phyloP scores from a whole-genome alignment of 305 asterid species.

The Salvia sclarea region DNA sequence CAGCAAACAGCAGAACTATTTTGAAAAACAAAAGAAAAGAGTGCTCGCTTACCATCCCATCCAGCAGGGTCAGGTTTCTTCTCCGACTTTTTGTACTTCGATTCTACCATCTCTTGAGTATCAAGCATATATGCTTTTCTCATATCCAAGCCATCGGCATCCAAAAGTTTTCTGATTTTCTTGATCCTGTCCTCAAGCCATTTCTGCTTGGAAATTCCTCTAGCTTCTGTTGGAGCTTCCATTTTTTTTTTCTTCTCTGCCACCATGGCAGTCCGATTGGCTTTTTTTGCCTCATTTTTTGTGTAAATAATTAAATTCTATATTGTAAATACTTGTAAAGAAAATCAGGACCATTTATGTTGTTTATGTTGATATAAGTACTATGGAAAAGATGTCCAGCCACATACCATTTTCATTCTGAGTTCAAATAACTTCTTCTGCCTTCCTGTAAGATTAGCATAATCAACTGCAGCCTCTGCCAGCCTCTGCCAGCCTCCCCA shows the following conservation, averaged over 20 bases:
- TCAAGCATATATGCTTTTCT: conserved; percentile 87
- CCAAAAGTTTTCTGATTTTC: conserved; percentile 83
- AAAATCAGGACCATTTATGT: not conserved
- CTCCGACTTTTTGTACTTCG: conserved; percentile 90
- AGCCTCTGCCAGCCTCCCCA: conserved; percentile 42
- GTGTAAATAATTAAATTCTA: conserved; percentile 17
- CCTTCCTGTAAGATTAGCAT: conserved; percentile 67
- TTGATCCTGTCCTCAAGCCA: conserved; percentile 95
- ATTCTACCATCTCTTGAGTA: conserved; percentile 74
- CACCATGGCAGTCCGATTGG: conserved; percentile 86
- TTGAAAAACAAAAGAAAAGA: not conserved
- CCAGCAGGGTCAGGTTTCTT: conserved; percentile 94
- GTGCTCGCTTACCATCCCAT: conserved; percentile 73
- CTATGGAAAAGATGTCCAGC: not conserved
- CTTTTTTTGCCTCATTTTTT: conserved; percentile 87
- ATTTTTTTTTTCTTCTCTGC: conserved; percentile 73
- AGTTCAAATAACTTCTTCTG: conserved; percentile 73
- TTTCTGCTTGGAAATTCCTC: conserved; percentile 92
- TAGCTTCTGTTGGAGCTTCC: conserved; percentile 71
- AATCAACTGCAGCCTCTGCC: conserved; percentile 38
- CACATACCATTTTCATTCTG: conserved; percentile 71
- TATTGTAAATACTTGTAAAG: not conserved
- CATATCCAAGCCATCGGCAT: conserved; percentile 91
- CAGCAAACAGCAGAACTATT: not conserved
- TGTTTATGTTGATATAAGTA: not conserved